Percentiles rank a stretch among this genome's conserved stretches.
Conservation (phyloP, 2,329 filamentous ascomycete species). For the Basipetospora chlamydospora region DNA sequence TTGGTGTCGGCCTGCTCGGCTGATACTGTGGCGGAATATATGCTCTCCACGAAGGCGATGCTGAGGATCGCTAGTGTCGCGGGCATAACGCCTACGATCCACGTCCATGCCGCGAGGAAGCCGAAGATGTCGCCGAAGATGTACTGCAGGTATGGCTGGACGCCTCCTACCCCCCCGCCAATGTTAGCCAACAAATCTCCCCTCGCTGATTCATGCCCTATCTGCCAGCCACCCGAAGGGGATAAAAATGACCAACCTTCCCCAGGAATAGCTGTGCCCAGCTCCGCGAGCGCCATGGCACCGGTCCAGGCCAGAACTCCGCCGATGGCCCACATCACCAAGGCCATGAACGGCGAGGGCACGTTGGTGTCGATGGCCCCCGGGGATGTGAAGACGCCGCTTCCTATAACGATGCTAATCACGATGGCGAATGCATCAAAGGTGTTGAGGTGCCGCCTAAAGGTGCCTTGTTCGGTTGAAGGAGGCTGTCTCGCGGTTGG, state of each 20-base stretch:
- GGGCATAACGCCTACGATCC: conserved; percentile 50
- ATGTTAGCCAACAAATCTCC: no score
- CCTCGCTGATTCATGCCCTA: no score
- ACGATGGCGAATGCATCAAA: conserved; percentile 42
- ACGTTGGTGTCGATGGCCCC: conserved; percentile 49
- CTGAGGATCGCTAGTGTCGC: conserved; percentile 48
- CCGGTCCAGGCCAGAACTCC: conserved; percentile 51
- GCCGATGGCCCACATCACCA: conserved; percentile 46
- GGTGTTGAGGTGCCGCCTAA: conserved; percentile 29
- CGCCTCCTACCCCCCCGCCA: conserved; percentile 35
- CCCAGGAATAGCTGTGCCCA: conserved; percentile 47
- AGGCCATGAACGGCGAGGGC: conserved; percentile 41
- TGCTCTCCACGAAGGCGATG: conserved; percentile 48
- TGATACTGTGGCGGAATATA: conserved; percentile 36
- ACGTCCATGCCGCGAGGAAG: conserved; percentile 52
- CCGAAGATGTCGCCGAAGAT: conserved; percentile 46
- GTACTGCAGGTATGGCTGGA: conserved; percentile 47
- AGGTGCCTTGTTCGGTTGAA: conserved; percentile 13
- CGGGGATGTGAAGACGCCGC: conserved; percentile 50
- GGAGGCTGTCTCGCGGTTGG: no score
- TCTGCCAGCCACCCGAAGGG: no score
- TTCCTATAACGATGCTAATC: conserved; percentile 49
- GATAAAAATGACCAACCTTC: conserved; percentile 37
- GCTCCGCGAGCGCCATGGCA: conserved; percentile 45
- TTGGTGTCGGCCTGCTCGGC: conserved; percentile 26